Evolutionary conservation across 1,284 basidiomycete species (phyloP), one percentile per base, ranked within the genome.

Genomic region (Mycosarcoma mackinlayi): DNA sequence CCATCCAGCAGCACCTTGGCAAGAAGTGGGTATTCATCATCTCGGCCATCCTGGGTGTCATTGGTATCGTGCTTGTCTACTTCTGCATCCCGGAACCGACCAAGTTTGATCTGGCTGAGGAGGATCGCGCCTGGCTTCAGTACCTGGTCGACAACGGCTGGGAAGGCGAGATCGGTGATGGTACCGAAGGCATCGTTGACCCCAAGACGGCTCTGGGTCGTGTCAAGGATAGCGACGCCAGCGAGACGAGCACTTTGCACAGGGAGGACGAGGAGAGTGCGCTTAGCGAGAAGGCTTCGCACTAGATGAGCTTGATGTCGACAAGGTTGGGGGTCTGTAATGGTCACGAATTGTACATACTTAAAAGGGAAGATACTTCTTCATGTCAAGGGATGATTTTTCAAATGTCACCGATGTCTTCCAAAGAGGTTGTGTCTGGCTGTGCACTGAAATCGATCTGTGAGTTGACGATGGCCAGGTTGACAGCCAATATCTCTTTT

Each of bases 81-180:
- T 83, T 84, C 69, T 79, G 82, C 46, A 78, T 84, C 27, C 88
- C 88, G 10, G 88, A 90, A 69, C 87, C 88, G 87, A 90, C 88
- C 37, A 88, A 87, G 10, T 83, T 87, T 8, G 89, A 91, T 76
- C 85, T 91, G n/a, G 87, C 86, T 2, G 87, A 88, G 6, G 89
- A 90, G 75, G 90, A 90, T 74, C 84, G 83, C 10, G 86, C 85
- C 57, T 91, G 89, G 81, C 83, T 88, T 82, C 77, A 84, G 65
- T 91, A 88, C 76, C 84, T 90, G 21, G 81, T 84, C 3, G 87
- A 85, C 7, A 87, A 89, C 73, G 89, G 89, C 5, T 91, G 89
- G 89, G 81, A 86, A 58, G 89, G 89, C 19, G 83, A 86, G 45
- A 84, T 90, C 18, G 89, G 89, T 16, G 88, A 89, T 58, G 87